These are phyloP conservation scores for Salvia rosmarinus DNA, from an alignment of 257 asterid species.

Conservation along the genomic window DNA sequence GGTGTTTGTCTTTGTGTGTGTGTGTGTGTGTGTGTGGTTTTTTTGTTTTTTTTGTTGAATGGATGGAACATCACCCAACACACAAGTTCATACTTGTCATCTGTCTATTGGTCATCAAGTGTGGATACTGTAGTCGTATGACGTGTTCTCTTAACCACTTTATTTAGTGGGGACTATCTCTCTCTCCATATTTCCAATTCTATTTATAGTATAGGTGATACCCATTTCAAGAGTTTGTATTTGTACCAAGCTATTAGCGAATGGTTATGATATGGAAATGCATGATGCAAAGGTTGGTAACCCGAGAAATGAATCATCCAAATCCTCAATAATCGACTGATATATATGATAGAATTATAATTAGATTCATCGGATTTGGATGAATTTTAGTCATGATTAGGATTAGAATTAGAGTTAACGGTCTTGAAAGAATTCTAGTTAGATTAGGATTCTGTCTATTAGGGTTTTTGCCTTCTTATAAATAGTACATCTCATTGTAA, in stretches of 20 bases:
- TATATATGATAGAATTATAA: no score
- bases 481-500: no score
- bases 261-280: constrained; percentile 18
- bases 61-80: constrained; percentile 11
- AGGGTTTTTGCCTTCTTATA: no score
- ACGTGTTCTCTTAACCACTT: constrained; percentile 33
- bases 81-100: not conserved
- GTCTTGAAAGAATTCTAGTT: no score
- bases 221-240: not conserved
- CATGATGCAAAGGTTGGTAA: no score
- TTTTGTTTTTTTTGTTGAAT: not conserved
- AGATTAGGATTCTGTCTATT: no score
- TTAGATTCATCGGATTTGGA: no score
- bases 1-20: not conserved
- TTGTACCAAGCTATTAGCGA: not conserved
- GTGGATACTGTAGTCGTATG: not conserved
- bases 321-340: no score
- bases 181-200: not conserved
- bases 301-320: no score
- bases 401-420: no score
- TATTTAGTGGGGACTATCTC: not conserved
- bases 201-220: not conserved
- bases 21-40: no score
- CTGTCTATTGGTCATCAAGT: not conserved
- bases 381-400: no score